Conservation (phyloP, 768 basidiomycete genomes). For the Hygrocybe punicea region DNA sequence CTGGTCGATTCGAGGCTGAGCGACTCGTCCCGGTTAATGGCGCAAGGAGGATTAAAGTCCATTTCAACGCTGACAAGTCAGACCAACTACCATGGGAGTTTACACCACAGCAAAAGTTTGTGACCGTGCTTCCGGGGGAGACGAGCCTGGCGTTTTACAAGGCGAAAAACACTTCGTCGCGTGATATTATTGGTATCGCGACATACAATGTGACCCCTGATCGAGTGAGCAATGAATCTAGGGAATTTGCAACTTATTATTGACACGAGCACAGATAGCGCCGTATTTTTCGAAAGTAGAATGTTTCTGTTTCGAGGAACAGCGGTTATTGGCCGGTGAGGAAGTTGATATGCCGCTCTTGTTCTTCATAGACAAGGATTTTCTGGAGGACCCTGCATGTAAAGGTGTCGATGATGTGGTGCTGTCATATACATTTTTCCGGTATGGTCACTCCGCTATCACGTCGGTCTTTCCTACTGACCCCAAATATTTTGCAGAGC, state of each 20-base stretch:
- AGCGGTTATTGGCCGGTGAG: slow-evolving; percentile 89
- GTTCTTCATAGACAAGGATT: slow-evolving; percentile 98
- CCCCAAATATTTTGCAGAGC: slow-evolving; percentile 53
- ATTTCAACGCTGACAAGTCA: slow-evolving; percentile 91
- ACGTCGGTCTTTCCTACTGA: not conserved
- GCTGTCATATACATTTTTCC: slow-evolving; percentile 96
- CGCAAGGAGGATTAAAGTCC: slow-evolving; percentile 80
- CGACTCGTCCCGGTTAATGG: slow-evolving; percentile 73
- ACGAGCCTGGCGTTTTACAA: slow-evolving; percentile 95
- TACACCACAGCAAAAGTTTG: slow-evolving; percentile 83
- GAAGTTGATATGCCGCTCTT: slow-evolving; percentile 97
- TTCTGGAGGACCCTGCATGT: slow-evolving; percentile 88
- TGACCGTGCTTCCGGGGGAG: slow-evolving; percentile 91
- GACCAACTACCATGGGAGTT: slow-evolving; percentile 93
- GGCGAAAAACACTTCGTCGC: slow-evolving; percentile 77
- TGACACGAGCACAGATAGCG: slow-evolving; percentile 62
- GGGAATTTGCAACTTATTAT: not conserved
- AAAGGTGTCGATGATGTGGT: slow-evolving; percentile 87
- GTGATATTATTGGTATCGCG: slow-evolving; percentile 96
- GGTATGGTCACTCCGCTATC: slow-evolving; percentile 46
- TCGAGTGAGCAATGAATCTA: slow-evolving; percentile 56
- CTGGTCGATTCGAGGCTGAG: slow-evolving; percentile 79
- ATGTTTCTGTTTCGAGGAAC: slow-evolving; percentile 99
- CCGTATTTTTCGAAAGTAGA: slow-evolving; percentile 99
- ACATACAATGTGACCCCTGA: slow-evolving; percentile 99